A percentile compares a stretch with the other conserved stretches of the same genome.
These are phyloP conservation scores for Termitomyces sp. DNA, from an alignment of 768 basidiomycete species.

Conservation along the genomic window DNA sequence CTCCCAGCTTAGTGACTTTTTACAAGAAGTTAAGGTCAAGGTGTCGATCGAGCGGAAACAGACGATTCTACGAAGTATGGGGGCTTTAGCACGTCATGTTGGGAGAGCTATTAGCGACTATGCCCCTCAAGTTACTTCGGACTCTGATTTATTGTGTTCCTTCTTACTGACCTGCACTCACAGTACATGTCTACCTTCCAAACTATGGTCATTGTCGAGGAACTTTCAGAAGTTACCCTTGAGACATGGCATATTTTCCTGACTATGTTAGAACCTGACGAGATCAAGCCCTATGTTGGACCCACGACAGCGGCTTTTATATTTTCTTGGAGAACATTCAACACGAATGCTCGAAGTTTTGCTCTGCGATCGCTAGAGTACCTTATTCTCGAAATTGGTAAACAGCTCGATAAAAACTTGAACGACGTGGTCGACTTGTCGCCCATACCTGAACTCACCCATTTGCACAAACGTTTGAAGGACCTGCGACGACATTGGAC, in stretches of 20 bases:
- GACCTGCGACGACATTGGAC: slow-evolving; percentile 43
- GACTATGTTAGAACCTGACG: slow-evolving; percentile 53
- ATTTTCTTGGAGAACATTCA: slow-evolving; percentile 67
- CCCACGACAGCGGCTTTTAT: slow-evolving; percentile 84
- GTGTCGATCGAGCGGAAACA: slow-evolving; percentile 63
- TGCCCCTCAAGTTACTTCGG: slow-evolving; percentile 72
- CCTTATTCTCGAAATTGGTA: slow-evolving; percentile 59
- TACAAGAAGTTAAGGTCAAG: slow-evolving; percentile 82
- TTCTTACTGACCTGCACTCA: background rate
- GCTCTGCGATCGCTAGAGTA: slow-evolving; percentile 62
- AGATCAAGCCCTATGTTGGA: slow-evolving; percentile 81
- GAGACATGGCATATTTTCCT: slow-evolving; percentile 79
- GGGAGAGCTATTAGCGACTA: slow-evolving; percentile 69
- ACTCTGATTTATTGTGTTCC: background rate
- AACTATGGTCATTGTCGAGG: slow-evolving; percentile 72
- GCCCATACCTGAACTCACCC: slow-evolving; percentile 58
- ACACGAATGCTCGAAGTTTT: slow-evolving; percentile 39
- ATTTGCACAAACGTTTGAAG: slow-evolving; percentile 36
- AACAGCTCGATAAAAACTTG: slow-evolving; percentile 48
- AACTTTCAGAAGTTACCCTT: slow-evolving; percentile 74
- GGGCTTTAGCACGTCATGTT: slow-evolving; percentile 62
- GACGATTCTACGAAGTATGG: slow-evolving; percentile 76
- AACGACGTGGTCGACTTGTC: slow-evolving; percentile 80
- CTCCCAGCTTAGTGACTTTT: slow-evolving; percentile 75
- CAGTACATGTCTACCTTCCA: slow-evolving; percentile 97